Evolutionary conservation across 805 yeast genomes (phyloP).

Genomic region (Saccharomycopsis amapae): DNA sequence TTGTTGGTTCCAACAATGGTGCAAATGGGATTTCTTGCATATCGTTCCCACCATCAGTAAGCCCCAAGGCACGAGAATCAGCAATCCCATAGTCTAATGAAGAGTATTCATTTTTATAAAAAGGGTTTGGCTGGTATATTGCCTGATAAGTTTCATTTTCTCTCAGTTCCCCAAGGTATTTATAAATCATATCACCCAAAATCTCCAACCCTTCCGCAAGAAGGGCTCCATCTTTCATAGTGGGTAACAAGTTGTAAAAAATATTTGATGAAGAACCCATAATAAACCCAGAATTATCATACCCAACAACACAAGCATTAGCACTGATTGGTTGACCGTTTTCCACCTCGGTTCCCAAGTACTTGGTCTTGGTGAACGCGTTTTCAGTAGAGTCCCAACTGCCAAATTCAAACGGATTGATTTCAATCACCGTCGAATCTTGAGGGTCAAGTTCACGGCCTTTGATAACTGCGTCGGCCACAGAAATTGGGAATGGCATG

Average conservation of each 20-base stretch:
- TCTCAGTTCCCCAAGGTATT: conserved; percentile 58
- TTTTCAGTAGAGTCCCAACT: conserved; percentile 78
- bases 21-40: conserved; percentile 47
- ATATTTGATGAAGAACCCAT: conserved; percentile 79
- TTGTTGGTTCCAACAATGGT: conserved; percentile 47
- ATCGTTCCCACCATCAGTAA: conserved; percentile 62
- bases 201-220: conserved; percentile 41
- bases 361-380: conserved; percentile 58
- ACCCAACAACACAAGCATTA: conserved; percentile 35
- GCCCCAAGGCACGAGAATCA: conserved; percentile 22
- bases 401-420: conserved; percentile 63
- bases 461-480: conserved; percentile 34
- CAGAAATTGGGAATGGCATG: conserved; percentile 42
- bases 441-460: too few relatives aligned
- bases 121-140: conserved; percentile 36
- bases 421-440: conserved; percentile 38
- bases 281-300: conserved; percentile 74
- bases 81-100: neutral
- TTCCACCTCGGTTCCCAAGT: conserved; percentile 58
- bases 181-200: conserved; percentile 54
- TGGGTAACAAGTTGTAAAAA: conserved; percentile 78
- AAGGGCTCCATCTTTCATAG: conserved; percentile 34
- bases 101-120: conserved; percentile 33
- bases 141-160: conserved; percentile 79
- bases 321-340: conserved; percentile 28